Evolutionary conservation across 1,284 basidiomycete species (phyloP).

Genomic region (Pterulicium gracile): DNA sequence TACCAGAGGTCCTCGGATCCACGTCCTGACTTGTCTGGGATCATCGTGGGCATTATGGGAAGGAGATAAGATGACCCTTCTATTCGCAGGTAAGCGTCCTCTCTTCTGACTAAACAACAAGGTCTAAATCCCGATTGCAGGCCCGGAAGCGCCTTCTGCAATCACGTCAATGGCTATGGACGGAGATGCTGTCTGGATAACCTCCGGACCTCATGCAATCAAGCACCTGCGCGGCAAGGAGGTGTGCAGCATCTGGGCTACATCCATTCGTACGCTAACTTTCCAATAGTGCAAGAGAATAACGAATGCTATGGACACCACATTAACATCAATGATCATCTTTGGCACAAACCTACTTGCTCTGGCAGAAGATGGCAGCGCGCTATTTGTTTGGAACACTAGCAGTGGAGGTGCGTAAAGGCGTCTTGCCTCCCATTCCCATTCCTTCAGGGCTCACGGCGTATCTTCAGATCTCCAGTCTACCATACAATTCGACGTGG

Average conservation of each 20-base stretch:
- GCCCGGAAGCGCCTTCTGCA: conserved; percentile 63
- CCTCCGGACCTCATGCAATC: conserved; percentile 60
- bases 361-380: conserved; percentile 71
- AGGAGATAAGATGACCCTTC: conserved; percentile 81
- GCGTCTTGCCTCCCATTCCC: neutral
- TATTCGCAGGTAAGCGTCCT: conserved; percentile 78
- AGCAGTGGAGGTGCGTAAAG: conserved; percentile 39
- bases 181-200: conserved; percentile 79
- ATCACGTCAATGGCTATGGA: conserved; percentile 78
- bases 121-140: conserved; percentile 28
- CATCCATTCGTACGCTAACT: conserved; percentile 8
- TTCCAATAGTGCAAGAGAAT: conserved; percentile 42
- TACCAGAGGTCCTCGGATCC: conserved; percentile 69
- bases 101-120: conserved; percentile 1
- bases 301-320: conserved; percentile 52
- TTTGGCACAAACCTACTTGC: conserved; percentile 78
- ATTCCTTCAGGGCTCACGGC: conserved; percentile 5
- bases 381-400: conserved; percentile 76
- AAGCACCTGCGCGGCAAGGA: conserved; percentile 86
- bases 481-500: conserved; percentile 63
- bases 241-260: conserved; percentile 29
- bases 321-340: conserved; percentile 53
- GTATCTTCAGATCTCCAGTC: conserved; percentile 42
- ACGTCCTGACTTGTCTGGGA: conserved; percentile 85
- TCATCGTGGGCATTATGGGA: conserved; percentile 96